phyloP scores from a whole-genome alignment of 148 eudicot genomes.

The Chenopodium berlandieri region DNA sequence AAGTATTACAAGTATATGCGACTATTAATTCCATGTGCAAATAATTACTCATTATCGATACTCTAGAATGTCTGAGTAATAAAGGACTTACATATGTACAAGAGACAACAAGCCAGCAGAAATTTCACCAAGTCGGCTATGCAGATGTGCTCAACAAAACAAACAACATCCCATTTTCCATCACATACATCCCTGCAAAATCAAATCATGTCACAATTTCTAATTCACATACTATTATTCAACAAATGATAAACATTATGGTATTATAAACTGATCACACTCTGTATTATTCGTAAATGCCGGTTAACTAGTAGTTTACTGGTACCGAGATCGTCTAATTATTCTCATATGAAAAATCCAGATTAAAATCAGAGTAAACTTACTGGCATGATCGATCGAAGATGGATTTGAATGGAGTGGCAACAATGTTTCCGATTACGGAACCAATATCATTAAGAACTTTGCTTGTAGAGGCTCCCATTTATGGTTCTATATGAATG shows the following conservation, averaged over 20 bases:
- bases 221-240: background rate
- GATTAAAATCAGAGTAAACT: background rate
- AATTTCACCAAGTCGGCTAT: constrained; percentile 33
- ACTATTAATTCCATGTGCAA: too few relatives aligned
- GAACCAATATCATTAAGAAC: constrained; percentile 33
- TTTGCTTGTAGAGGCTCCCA: constrained; percentile 43
- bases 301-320: too few relatives aligned
- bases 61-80: too few relatives aligned
- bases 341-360: too few relatives aligned
- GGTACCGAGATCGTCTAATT: too few relatives aligned
- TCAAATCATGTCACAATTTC: background rate
- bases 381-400: constrained; percentile 49
- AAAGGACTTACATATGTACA: constrained; percentile 36
- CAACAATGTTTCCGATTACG: constrained; percentile 32
- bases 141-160: constrained; percentile 49
- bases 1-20: too few relatives aligned
- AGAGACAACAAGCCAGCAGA: constrained; percentile 34
- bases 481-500: background rate
- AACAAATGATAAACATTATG: background rate
- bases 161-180: constrained; percentile 47
- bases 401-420: constrained; percentile 39
- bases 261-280: too few relatives aligned
- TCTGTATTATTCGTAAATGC: too few relatives aligned
- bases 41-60: too few relatives aligned
- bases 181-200: constrained; percentile 38